These are phyloP conservation scores for Candida multigemmis DNA, from an alignment of 805 yeast genomes.

Conservation along the genomic window DNA sequence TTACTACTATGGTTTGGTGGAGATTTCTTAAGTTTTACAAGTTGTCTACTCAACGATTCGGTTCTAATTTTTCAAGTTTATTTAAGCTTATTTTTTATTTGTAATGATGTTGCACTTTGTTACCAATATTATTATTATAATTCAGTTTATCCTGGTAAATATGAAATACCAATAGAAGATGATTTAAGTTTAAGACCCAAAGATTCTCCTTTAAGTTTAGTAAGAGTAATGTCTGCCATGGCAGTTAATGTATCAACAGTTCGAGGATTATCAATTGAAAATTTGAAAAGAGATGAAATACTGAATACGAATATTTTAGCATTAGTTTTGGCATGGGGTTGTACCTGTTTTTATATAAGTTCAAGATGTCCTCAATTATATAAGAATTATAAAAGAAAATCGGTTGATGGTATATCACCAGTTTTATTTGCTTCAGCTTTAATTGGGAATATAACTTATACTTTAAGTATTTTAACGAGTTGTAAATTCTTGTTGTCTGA, in stretches of 20 bases:
- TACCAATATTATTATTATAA: conserved; percentile 34
- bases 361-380: conserved; percentile 80
- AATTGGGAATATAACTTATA: conserved; percentile 68
- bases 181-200: too few relatives aligned
- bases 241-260: conserved; percentile 4
- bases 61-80: conserved; percentile 30
- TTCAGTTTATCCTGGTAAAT: conserved; percentile 21
- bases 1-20: conserved; percentile 59
- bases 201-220: too few relatives aligned
- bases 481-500: conserved; percentile 35
- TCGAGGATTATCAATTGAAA: not conserved
- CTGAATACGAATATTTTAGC: conserved; percentile 7
- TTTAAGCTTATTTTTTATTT: conserved; percentile 28
- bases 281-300: conserved; percentile 1
- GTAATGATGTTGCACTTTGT: conserved; percentile 29
- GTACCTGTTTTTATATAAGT: conserved; percentile 64
- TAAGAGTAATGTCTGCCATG: conserved; percentile 3
- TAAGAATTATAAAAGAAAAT: conserved; percentile 68
- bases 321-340: conserved; percentile 58
- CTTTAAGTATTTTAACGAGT: conserved; percentile 63
- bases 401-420: conserved; percentile 83
- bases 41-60: conserved; percentile 28
- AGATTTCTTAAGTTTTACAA: conserved; percentile 44
- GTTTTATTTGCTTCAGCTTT: conserved; percentile 72
- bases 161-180: conserved; percentile 2